Evolutionary conservation across 164 flowering plant genomes (phyloP).

Genomic region (Cinnamomum micranthum): DNA sequence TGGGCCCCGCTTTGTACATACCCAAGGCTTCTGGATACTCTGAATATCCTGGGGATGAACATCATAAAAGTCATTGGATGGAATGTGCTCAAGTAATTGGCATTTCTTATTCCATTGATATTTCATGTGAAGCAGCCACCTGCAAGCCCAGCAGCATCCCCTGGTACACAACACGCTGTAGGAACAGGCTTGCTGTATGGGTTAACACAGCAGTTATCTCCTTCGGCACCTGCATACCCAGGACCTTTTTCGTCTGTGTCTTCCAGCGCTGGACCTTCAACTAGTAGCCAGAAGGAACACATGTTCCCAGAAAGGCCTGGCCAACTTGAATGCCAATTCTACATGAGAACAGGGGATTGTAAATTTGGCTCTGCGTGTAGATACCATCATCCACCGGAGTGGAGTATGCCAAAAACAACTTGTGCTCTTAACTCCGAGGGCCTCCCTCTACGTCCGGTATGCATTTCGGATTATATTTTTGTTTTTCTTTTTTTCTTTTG

Average conservation of each 20-base stretch:
- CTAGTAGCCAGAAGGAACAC: conserved; percentile 53
- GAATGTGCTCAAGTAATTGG: neutral
- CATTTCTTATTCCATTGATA: conserved; percentile 3
- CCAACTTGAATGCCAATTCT: conserved; percentile 83
- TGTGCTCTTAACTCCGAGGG: conserved; percentile 57
- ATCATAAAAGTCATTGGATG: neutral
- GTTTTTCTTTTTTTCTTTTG: neutral
- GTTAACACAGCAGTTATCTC: conserved; percentile 49
- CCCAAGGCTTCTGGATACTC: neutral
- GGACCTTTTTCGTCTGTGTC: conserved; percentile 38
- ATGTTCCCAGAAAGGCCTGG: conserved; percentile 87
- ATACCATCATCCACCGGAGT: conserved; percentile 83
- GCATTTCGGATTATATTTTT: conserved; percentile 13
- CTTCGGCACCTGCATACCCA: conserved; percentile 64
- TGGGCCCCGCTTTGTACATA: neutral
- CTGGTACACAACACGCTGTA: conserved; percentile 44
- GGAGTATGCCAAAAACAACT: conserved; percentile 37
- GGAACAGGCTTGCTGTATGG: conserved; percentile 57
- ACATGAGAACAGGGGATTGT: conserved; percentile 89
- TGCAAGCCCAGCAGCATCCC: conserved; percentile 48
- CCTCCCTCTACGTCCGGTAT: conserved; percentile 88
- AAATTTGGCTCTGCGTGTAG: conserved; percentile 87
- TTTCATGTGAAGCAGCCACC: conserved; percentile 46
- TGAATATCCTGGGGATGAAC: neutral
- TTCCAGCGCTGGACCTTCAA: conserved; percentile 45